Conservation (phyloP, 441 rosid genomes). For the Populus hybrid region DNA sequence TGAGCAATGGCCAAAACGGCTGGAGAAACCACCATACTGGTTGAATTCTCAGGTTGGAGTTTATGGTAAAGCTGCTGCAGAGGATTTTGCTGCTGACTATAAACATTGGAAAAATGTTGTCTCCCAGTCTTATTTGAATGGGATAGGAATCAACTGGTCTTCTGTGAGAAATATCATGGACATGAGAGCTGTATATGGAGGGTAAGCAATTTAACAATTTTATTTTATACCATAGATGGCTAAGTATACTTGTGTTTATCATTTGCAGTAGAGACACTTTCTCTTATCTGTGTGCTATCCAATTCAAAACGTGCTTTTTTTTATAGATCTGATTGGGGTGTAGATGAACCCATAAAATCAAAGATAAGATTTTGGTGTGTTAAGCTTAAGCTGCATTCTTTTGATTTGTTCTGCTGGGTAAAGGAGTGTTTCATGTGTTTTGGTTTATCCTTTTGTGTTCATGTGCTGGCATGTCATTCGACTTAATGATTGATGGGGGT, state of each 20-base stretch:
- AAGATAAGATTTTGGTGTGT: background rate
- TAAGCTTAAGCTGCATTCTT: background rate
- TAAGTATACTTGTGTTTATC: background rate
- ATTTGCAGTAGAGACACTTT: background rate
- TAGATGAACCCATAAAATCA: no score
- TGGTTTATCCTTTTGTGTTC: background rate
- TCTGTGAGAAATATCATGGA: conserved; percentile 88
- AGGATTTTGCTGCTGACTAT: conserved; percentile 70
- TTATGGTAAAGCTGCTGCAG: conserved; percentile 85
- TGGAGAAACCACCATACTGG: conserved; percentile 78
- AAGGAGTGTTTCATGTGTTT: background rate
- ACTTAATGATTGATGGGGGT: background rate
- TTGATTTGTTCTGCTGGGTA: background rate
- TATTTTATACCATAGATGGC: background rate
- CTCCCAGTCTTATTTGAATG: conserved; percentile 72
- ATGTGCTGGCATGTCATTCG: background rate
- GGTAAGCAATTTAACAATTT: conserved; percentile 43
- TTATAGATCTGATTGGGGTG: no score
- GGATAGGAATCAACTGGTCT: conserved; percentile 83
- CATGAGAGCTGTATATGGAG: conserved; percentile 96
- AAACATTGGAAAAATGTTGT: conserved; percentile 89
- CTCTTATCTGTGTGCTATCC: background rate
- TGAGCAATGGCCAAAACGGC: conserved; percentile 85
- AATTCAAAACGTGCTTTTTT: background rate
- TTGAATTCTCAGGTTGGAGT: conserved; percentile 77